A percentile compares a stretch with the other conserved stretches of the same genome.
phyloP scores from a whole-genome alignment of 805 yeast genomes.

The Nakazawaea ernobii region DNA sequence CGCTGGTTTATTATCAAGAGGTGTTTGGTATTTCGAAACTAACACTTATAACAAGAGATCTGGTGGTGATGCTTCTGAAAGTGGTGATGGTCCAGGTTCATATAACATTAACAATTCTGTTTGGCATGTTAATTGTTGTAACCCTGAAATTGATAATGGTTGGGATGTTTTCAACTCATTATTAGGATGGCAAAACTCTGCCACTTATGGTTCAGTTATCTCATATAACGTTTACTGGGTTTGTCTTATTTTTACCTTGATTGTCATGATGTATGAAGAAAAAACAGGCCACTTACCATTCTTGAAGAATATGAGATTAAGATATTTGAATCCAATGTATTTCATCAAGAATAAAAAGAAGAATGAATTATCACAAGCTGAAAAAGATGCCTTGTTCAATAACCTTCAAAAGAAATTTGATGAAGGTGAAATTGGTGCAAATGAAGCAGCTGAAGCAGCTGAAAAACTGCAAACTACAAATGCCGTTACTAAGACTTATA shows the following conservation, averaged over 20 bases:
- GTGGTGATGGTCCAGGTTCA: slow-evolving; percentile 93
- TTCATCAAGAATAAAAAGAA: slow-evolving; percentile 65
- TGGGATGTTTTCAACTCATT: slow-evolving; percentile 96
- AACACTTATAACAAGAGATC: slow-evolving; percentile 56
- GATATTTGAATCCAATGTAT: slow-evolving; percentile 66
- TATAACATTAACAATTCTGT: slow-evolving; percentile 75
- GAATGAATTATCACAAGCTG: slow-evolving; percentile 44
- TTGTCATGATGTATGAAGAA: slow-evolving; percentile 76
- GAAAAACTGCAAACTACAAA: not conserved
- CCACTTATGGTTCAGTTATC: slow-evolving; percentile 87
- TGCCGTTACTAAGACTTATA: not conserved
- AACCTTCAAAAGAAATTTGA: slow-evolving; percentile 28
- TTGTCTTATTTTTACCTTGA: slow-evolving; percentile 45
- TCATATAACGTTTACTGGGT: slow-evolving; percentile 91
- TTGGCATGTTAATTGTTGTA: slow-evolving; percentile 98
- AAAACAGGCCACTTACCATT: slow-evolving; percentile 77
- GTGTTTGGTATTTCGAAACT: slow-evolving; percentile 83
- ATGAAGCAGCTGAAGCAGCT: slow-evolving; percentile 2
- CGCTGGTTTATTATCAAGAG: slow-evolving; percentile 91
- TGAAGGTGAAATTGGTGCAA: slow-evolving; percentile 28
- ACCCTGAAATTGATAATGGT: slow-evolving; percentile 86
- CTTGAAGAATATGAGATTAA: slow-evolving; percentile 39
- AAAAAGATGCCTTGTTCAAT: slow-evolving; percentile 47
- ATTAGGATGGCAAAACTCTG: slow-evolving; percentile 96
- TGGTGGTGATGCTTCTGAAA: slow-evolving; percentile 95